Conservation (phyloP, 2,329 filamentous ascomycete genomes). For the Paraphoma chrysanthemicola region DNA sequence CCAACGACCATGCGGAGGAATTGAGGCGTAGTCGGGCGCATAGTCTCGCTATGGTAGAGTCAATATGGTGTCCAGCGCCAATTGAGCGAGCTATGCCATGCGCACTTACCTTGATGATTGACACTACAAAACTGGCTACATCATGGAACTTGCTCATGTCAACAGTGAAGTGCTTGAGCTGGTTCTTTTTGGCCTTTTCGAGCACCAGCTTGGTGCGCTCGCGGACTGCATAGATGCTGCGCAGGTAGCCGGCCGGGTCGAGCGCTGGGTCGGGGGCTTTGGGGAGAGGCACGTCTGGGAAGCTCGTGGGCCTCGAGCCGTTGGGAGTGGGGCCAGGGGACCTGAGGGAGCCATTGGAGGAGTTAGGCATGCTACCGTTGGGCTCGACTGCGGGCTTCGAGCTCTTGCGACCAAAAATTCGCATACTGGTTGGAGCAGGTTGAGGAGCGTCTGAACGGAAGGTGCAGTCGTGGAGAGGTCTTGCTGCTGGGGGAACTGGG, state of each 20-base stretch:
- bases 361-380: conserved; percentile 48
- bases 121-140: conserved; percentile 86
- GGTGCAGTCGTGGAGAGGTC: conserved; percentile 1
- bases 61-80: background rate
- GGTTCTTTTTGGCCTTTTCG: conserved; percentile 77
- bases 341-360: conserved; percentile 58
- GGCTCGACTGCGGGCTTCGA: conserved; percentile 49
- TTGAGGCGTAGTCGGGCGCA: conserved; percentile 70
- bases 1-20: conserved; percentile 82
- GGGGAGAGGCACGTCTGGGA: conserved; percentile 81
- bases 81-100: background rate
- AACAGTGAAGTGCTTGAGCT: conserved; percentile 85
- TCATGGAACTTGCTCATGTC: conserved; percentile 84
- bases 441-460: background rate
- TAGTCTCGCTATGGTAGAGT: conserved; percentile 66
- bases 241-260: conserved; percentile 88
- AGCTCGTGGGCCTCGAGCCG: conserved; percentile 51
- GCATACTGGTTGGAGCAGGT: conserved; percentile 48
- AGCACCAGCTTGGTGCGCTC: conserved; percentile 78
- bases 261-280: conserved; percentile 84
- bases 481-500: conserved; percentile 1
- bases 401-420: conserved; percentile 61
- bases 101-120: conserved; percentile 83
- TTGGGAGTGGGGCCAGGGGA: conserved; percentile 55
- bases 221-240: conserved; percentile 86